Base-by-base conservation (phyloP, 2,329 filamentous ascomycete species). In the Microcyclospora pomicola region DNA sequence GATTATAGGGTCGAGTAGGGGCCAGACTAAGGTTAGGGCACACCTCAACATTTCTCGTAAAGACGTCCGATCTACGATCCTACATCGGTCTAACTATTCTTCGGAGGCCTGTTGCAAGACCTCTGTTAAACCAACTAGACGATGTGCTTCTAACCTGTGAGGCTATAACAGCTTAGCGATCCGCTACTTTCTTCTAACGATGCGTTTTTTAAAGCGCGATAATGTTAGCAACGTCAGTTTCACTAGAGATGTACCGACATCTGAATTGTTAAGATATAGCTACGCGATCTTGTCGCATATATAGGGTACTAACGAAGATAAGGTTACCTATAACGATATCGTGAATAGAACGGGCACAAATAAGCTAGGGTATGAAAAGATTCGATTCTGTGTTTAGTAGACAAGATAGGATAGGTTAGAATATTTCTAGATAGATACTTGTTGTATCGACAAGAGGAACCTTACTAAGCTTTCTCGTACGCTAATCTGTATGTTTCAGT, bases 361-460 rank as follows among this genome's bases (percentile, higher is more conserved):
- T 4, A 37, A 37, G 31, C 15, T 39, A 28, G 19, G 19, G 5
- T 24, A 4, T 4, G 15, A 10, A 1, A 46, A 46, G 33, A 39
- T 44, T 14, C 27, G 31, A 2, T 42, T 33, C 13, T 35, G 31
- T 7, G 39, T 33, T 15, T 10, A 32, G 11, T 38, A 44, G 40
- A 45, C 46, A 6, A 16, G 13, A 5, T 11, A 27, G 4, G 42
- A 50, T 35, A 35, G 37, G 1, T 36, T 49, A 2, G 5, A 42
- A 2, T 48, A 47, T 28, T 39, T 42, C 10, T 51, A 45, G 48
- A 28, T 48, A 7, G 48, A 50, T 33, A 48, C 42, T 1, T 41
- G 37, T 19, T 50, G 48, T 19, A 50, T 50, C 34, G 42, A 54
- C 37, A 49, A 47, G 34, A 30, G 27, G 3, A 51, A 37, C 31